Conservation (phyloP, 1,139 yeast species). For the Hansenula sp. region DNA sequence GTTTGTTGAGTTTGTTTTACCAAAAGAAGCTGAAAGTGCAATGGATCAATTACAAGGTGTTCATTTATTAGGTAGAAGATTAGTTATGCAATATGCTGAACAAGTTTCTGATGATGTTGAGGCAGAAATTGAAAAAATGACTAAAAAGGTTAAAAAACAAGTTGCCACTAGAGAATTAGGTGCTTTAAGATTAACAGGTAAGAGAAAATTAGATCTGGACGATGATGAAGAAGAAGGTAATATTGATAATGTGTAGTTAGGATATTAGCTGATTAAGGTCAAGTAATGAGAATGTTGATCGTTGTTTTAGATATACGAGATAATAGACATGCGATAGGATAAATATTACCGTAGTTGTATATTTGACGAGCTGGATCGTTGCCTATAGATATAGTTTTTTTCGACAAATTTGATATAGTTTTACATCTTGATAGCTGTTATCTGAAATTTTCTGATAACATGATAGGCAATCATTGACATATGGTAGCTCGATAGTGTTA, state of each 20-base stretch:
- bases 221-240: conserved; percentile 39
- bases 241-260: conserved; percentile 3
- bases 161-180: conserved; percentile 75
- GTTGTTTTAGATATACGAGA: no score
- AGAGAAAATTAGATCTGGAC: conserved; percentile 68
- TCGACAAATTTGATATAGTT: no score
- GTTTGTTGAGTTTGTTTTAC: conserved; percentile 83
- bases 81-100: conserved; percentile 94
- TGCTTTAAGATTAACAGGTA: conserved; percentile 63
- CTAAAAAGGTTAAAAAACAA: conserved; percentile 77
- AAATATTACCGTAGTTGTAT: no score
- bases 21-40: conserved; percentile 95
- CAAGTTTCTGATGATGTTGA: conserved; percentile 80
- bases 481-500: no score
- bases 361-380: no score
- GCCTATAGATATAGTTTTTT: no score
- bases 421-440: no score
- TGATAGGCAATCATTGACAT: no score
- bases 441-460: no score
- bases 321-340: no score
- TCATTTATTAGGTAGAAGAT: conserved; percentile 91
- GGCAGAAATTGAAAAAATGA: conserved; percentile 87
- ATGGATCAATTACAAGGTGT: conserved; percentile 94
- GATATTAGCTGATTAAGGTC: neutral
- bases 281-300: no score